Conservation (phyloP, 306 rosid species). For the Cucurbita argyrosperma region DNA sequence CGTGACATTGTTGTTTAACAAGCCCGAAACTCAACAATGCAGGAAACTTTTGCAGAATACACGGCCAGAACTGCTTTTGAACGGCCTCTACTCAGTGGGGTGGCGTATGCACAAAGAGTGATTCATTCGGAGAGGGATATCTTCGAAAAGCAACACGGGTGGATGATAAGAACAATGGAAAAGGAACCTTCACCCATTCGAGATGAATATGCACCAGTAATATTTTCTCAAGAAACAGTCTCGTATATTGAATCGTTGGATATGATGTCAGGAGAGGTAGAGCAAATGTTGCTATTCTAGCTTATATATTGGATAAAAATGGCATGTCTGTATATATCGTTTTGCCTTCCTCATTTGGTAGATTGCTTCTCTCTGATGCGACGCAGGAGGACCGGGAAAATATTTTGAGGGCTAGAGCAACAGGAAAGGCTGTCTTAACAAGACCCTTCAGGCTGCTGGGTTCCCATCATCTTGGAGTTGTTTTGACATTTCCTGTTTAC, state of each 20-base stretch:
- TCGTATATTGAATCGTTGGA: constrained; percentile 85
- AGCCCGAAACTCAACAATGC: constrained; percentile 13
- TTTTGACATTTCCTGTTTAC: constrained; percentile 92
- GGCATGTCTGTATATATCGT: neutral
- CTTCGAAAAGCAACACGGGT: constrained; percentile 74
- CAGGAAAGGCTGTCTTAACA: constrained; percentile 96
- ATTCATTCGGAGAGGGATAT: constrained; percentile 53
- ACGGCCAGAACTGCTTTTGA: constrained; percentile 94
- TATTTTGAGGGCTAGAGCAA: constrained; percentile 91
- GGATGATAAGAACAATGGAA: constrained; percentile 90
- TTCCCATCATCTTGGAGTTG: constrained; percentile 98
- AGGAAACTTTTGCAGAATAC: constrained; percentile 91
- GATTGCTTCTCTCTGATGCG: neutral
- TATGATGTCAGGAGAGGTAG: constrained; percentile 99
- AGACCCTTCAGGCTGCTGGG: constrained; percentile 82
- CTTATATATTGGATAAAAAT: neutral
- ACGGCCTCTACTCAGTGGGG: constrained; percentile 90
- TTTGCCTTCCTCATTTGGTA: neutral
- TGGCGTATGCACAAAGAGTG: constrained; percentile 88
- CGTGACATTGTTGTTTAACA: neutral
- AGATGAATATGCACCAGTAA: constrained; percentile 96
- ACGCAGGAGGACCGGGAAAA: constrained; percentile 89
- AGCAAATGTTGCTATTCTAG: neutral
- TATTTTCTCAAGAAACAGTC: constrained; percentile 77
- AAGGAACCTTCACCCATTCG: constrained; percentile 58